Evolutionary conservation across 2,329 filamentous ascomycete genomes (phyloP), one percentile per base, ranked within the genome.

Genomic region (Ilyonectria sp.): DNA sequence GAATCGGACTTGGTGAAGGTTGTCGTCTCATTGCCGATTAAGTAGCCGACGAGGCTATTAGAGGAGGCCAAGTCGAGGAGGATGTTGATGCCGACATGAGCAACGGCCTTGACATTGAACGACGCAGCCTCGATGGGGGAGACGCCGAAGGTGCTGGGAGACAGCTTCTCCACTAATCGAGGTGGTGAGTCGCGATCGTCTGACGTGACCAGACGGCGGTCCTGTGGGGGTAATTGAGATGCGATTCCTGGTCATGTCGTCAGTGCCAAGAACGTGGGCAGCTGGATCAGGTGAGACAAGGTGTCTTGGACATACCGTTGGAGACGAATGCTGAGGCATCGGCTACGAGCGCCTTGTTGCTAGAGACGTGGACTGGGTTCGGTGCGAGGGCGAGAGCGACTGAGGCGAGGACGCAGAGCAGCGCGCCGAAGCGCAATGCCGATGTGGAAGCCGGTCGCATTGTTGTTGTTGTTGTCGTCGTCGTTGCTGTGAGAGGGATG

Each of bases 11-110:
- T 94, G 82, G 97, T 90, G 78, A 91, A 97, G 46, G 91, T 92
- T 75, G 97, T 90, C 67, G 96, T 92, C 80, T 97, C 94, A 77
- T 97, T 97, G 71, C 94, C 95, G 66, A 97, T 87, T 75, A 97
- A 95, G 79, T 96, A 93, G 52, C 93, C 94, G 11, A 94, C 89
- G 1, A 93, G 87, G 79, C 97, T 97, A 81, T 94, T 88, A 78
- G 92, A 97, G 55, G 86, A 81, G 76, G 94, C 95, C 67, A 97
- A 86, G 80, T 97, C 94, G 56, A 97, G 87, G 78, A 95, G 91
- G 60, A 94, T 82, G 79, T 97, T 97, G 79, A 97, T 95, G 64
- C 93, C 93, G 47, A 90, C 92, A 74, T 94, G 89, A 13, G 89
- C 90, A 78, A 97, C 93, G 1, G 90, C 91, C 60, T 86, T 86